Conservation (phyloP, 257 asterid species). For the Sherardia arvensis region DNA sequence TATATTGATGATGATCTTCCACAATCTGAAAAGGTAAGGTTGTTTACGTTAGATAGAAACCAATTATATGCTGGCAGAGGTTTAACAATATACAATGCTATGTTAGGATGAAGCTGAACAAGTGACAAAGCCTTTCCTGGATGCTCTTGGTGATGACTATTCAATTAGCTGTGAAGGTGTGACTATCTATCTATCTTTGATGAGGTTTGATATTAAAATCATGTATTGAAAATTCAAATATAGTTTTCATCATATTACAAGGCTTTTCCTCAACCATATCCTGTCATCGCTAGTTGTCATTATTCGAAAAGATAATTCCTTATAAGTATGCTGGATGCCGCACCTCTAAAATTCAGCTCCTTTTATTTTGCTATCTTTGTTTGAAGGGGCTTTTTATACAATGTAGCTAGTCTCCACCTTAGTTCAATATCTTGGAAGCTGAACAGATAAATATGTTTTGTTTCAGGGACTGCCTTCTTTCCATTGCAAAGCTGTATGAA, state of each 20-base stretch:
- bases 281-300: not conserved
- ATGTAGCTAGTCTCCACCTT: not conserved
- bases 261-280: not conserved
- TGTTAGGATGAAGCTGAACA: conserved; percentile 68
- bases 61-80: conserved; percentile 2
- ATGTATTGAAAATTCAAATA: not conserved
- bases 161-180: conserved; percentile 84
- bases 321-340: not conserved
- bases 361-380: not conserved
- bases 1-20: conserved; percentile 87
- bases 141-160: conserved; percentile 91
- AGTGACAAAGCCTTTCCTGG: conserved; percentile 50
- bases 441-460: conserved; percentile 12
- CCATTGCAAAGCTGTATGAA: conserved; percentile 94
- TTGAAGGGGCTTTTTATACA: not conserved
- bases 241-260: not conserved
- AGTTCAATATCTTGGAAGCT: not conserved
- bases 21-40: conserved; percentile 52
- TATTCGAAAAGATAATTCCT: not conserved
- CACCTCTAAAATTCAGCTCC: not conserved
- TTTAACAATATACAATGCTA: conserved; percentile 14
- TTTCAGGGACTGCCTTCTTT: conserved; percentile 78
- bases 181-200: not conserved
- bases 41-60: not conserved
- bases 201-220: not conserved